Base-by-base conservation (phyloP, 176 grass and related monocot genomes). In the Neostapfia colusana region DNA sequence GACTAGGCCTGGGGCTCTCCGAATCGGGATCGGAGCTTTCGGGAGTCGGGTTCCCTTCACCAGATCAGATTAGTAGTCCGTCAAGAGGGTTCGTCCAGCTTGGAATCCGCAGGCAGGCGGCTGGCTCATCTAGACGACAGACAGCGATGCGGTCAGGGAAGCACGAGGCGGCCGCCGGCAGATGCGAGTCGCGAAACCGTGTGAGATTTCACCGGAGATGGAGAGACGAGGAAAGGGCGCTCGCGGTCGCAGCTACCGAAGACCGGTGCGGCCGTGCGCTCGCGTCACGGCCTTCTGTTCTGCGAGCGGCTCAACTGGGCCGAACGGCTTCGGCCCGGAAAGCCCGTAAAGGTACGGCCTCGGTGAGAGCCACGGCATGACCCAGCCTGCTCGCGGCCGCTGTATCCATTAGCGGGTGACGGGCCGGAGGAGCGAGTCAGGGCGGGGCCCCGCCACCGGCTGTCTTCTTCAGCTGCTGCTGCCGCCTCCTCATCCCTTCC, bases 41-140 rank as follows among this genome's bases (percentile, higher is more conserved):
- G 53, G 35, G 55, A 26, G 14, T 6, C 42, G 41, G 12, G 3
- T 31, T 31, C 31, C 1, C 31, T 31, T 31, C 31, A 31, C 31
- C 31, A 31, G 31, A 31, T 31, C n/a, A 17, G 56, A 72, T 40
- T 38, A 72, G 60, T 43, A 69, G 35, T 35, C 64, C 71, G 78
- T 82, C 78, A 82, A 70, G 64, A 1, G 56, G 41, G 72, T 55
- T 54, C 38, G 58, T 39, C 45, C 55, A 57, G 6, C 25, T 82
- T 70, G 78, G 84, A 74, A 28, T 85, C 67, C 4, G 65, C 45
- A n/a, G 8, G 65, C 45, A n/a, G 65, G 24, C 63, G 51, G 54
- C 23, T 69, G 31, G 48, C 18, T 49, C 60, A 3, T 20, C 75
- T 78, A 51, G 75, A 66, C 62, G 31, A 31, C n/a, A n/a, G 61